Conservation (phyloP, 768 basidiomycete genomes). For the Naganishia vaughanmartiniae region DNA sequence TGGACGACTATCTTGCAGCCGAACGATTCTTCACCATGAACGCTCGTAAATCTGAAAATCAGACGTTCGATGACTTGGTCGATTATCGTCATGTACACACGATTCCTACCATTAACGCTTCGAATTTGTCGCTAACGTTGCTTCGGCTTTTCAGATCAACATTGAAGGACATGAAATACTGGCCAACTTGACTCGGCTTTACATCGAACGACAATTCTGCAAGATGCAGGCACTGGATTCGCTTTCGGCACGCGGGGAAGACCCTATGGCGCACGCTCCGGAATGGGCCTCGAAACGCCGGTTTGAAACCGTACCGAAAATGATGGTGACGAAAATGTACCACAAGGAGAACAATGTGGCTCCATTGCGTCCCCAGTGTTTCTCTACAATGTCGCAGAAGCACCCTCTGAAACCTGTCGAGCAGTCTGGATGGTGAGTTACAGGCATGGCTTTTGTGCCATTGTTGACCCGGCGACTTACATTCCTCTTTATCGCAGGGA, state of each 20-base stretch:
- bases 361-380: slow-evolving; percentile 9
- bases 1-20: slow-evolving; percentile 30
- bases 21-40: slow-evolving; percentile 16
- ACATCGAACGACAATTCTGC: slow-evolving; percentile 19
- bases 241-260: not conserved
- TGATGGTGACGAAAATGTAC: slow-evolving; percentile 12
- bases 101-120: not conserved
- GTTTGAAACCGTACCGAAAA: not conserved
- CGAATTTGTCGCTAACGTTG: not conserved
- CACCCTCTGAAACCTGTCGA: slow-evolving; percentile 10
- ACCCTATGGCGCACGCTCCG: not conserved
- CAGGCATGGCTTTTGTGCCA: too few species aligned
- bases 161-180: slow-evolving; percentile 9
- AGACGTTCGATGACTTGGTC: slow-evolving; percentile 11
- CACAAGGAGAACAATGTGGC: not conserved
- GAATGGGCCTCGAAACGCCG: not conserved
- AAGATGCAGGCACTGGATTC: slow-evolving; percentile 14
- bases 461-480: not conserved
- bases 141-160: not conserved
- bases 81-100: slow-evolving; percentile 18
- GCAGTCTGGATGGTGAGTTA: slow-evolving; percentile 6
- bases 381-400: slow-evolving; percentile 3
- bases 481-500: not conserved
- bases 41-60: not conserved
- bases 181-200: slow-evolving; percentile 24